A percentile compares a stretch with the other conserved stretches of the same genome.
phyloP scores from a whole-genome alignment of 2,329 filamentous ascomycete genomes.

The Stemphylium beticola region DNA sequence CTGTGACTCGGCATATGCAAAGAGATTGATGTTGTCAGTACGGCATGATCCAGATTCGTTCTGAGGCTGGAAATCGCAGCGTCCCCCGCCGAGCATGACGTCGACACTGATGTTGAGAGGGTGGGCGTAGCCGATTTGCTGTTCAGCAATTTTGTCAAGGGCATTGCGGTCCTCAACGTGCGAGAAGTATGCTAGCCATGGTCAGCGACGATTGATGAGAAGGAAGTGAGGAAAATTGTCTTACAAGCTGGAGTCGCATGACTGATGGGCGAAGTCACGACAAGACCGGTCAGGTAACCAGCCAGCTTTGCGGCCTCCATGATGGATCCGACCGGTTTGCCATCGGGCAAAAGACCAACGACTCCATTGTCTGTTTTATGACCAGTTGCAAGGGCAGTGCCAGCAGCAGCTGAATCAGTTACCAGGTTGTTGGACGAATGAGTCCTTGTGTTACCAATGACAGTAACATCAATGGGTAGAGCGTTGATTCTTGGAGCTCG shows the following conservation, averaged over 20 bases:
- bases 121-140: conserved; percentile 50
- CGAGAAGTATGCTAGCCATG: conserved; percentile 35
- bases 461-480: conserved; percentile 25
- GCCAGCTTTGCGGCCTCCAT: conserved; percentile 51
- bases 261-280: conserved; percentile 52
- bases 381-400: conserved; percentile 51
- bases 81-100: conserved; percentile 51
- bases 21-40: conserved; percentile 47
- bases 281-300: conserved; percentile 52
- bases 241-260: conserved; percentile 21
- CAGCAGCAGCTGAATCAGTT: conserved; percentile 52
- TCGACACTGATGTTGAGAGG: conserved; percentile 50
- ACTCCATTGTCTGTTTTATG: conserved; percentile 50
- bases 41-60: conserved; percentile 48
- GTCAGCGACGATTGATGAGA: neutral
- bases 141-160: conserved; percentile 48
- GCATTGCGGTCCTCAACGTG: conserved; percentile 45
- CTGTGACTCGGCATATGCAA: conserved; percentile 42
- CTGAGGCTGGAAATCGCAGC: conserved; percentile 52
- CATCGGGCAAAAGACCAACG: conserved; percentile 44
- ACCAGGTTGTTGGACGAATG: conserved; percentile 44
- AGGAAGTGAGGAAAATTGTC: too few relatives aligned
- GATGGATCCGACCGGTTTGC: conserved; percentile 47
- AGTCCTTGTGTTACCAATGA: conserved; percentile 32
- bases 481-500: conserved; percentile 25